Evolutionary conservation across 1,284 basidiomycete species (phyloP), one percentile per base, ranked within the genome.

Genomic region (Ustanciosporium gigantosporum): DNA sequence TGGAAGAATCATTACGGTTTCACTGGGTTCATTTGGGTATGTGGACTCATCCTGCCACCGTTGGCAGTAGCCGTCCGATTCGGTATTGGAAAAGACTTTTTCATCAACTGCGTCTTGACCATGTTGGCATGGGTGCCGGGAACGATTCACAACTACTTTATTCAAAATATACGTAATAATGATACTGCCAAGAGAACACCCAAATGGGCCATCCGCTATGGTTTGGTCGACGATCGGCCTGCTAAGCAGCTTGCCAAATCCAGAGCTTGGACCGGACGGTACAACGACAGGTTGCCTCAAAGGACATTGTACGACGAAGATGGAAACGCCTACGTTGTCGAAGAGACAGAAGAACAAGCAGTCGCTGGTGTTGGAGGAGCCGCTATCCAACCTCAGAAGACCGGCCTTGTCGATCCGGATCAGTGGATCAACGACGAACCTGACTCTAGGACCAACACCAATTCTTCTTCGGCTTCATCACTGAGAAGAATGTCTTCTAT

Each of bases 51-150:
- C n/a, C 51, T 76, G 13, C 74, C 74, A 0, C 71, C 71, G 7
- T 45, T 76, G 8, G 94, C 94, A 58, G 91, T 98, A 31, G 90
- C 91, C 16, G 87, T 90, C 17, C 85, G 94, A 46, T 98, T 98
- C 79, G 94, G 94, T 23, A 85, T 97, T 70, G 92, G 91, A 4
- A 81, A 79, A 34, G 94, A 96, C 79, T 95, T 97, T 80, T 93
- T 89, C 84, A 81, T 97, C 70, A 98, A 98, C 78, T 79, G 91
- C 11, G 71, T 96, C 61, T 79, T 94, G 37, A 95, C 91, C 19
- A 83, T 95, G 50, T 88, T 86, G 76, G 94, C 92, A 5, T 70
- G 66, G 35, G 60, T 75, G 53, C 69, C 56, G 7, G 52, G 57
- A 39, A 90, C 92, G 73, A 25, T 59, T 2, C 58, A 66, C 34